Percentiles rank a stretch among this genome's conserved stretches.
Evolutionary conservation across 192 early-diverging fungal species (phyloP).

Genomic region (Coemansia sp.): DNA sequence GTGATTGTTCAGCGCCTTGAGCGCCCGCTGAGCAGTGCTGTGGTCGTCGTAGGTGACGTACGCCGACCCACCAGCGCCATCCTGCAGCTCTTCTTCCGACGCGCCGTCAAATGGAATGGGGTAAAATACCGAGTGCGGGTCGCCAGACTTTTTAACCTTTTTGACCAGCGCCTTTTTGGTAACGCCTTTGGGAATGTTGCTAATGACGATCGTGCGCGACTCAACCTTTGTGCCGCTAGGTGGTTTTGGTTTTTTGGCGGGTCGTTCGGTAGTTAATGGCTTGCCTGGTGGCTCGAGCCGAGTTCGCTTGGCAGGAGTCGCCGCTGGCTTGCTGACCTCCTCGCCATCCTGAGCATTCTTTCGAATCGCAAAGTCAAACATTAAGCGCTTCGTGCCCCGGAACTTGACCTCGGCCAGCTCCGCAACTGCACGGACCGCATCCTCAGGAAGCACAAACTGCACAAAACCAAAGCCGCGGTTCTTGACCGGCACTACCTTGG

Average conservation of each 20-base stretch:
- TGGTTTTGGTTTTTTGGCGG: slow-evolving; percentile 23
- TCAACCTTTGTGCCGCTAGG: slow-evolving; percentile 5
- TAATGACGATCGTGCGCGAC: slow-evolving; percentile 36
- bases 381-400: slow-evolving; percentile 60
- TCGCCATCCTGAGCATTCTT: slow-evolving; percentile 10
- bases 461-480: slow-evolving; percentile 94
- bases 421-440: slow-evolving; percentile 65
- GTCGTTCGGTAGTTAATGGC: slow-evolving; percentile 19
- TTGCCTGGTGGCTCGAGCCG: slow-evolving; percentile 2
- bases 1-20: slow-evolving; percentile 63
- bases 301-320: slow-evolving; percentile 5
- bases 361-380: slow-evolving; percentile 73
- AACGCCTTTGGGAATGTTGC: slow-evolving; percentile 56
- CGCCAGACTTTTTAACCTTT: slow-evolving; percentile 52
- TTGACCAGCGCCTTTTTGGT: slow-evolving; percentile 77
- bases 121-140: slow-evolving; percentile 61
- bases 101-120: slow-evolving; percentile 49
- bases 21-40: slow-evolving; percentile 49
- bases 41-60: slow-evolving; percentile 42
- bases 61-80: slow-evolving; percentile 37
- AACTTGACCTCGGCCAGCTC: slow-evolving; percentile 76
- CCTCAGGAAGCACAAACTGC: slow-evolving; percentile 60
- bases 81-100: slow-evolving; percentile 41
- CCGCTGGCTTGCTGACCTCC: background rate
- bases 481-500: slow-evolving; percentile 7